These are phyloP conservation scores for Pichia kluyveri DNA, from an alignment of 805 yeast species.

Conservation along the genomic window DNA sequence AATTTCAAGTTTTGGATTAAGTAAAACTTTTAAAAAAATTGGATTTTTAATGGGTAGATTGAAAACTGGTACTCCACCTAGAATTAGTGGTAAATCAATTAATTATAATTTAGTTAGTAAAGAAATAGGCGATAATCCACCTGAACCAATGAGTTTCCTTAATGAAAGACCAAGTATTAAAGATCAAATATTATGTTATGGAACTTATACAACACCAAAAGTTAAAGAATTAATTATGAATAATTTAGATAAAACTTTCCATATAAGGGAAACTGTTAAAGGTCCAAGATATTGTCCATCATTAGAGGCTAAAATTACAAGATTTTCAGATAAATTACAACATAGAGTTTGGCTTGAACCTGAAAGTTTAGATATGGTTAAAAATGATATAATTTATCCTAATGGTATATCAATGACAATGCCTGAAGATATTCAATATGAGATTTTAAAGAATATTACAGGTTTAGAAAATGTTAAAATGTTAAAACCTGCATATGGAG, in stretches of 20 bases:
- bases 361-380: slow-evolving; percentile 61
- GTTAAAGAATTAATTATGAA: slow-evolving; percentile 61
- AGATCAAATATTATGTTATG: slow-evolving; percentile 60
- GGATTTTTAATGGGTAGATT: slow-evolving; percentile 83
- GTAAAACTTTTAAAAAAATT: slow-evolving; percentile 63
- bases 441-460: slow-evolving; percentile 66
- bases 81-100: slow-evolving; percentile 66
- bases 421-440: slow-evolving; percentile 87
- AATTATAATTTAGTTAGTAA: slow-evolving; percentile 52
- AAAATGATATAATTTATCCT: slow-evolving; percentile 79
- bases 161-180: slow-evolving; percentile 58
- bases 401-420: slow-evolving; percentile 93
- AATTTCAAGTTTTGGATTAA: slow-evolving; percentile 80
- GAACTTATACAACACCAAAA: slow-evolving; percentile 67
- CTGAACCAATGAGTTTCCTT: slow-evolving; percentile 83
- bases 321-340: slow-evolving; percentile 64
- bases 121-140: slow-evolving; percentile 77
- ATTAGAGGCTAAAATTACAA: slow-evolving; percentile 76
- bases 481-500: slow-evolving; percentile 98
- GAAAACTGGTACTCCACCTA: slow-evolving; percentile 96
- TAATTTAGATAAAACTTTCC: slow-evolving; percentile 77
- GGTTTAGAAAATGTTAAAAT: slow-evolving; percentile 86
- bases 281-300: slow-evolving; percentile 99
- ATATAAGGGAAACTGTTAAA: slow-evolving; percentile 85
- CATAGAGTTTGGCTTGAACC: slow-evolving; percentile 96